Conservation (phyloP, 345 rosid genomes). For the Capsella bursapastoris region DNA sequence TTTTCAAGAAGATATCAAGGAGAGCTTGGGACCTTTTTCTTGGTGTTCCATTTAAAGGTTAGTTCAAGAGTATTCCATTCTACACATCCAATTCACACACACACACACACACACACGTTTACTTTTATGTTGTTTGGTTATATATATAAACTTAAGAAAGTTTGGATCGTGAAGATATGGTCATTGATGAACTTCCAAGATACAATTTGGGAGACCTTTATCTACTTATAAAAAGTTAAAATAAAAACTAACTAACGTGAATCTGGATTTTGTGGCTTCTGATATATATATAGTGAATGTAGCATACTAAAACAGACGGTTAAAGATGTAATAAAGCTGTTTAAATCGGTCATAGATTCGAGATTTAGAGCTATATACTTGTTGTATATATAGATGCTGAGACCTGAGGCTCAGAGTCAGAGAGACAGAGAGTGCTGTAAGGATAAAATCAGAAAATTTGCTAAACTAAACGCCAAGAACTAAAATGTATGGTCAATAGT, state of each 20-base stretch:
- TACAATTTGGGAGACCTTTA: background rate
- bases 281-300: background rate
- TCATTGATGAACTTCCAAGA: conserved; percentile 9
- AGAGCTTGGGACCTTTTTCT: background rate
- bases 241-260: background rate
- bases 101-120: background rate
- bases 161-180: conserved; percentile 18
- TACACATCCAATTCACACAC: conserved; percentile 7
- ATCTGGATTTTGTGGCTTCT: conserved; percentile 4
- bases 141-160: conserved; percentile 20
- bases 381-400: conserved; percentile 15
- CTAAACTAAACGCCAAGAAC: conserved; percentile 35
- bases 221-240: background rate
- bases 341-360: conserved; percentile 12
- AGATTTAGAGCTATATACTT: background rate
- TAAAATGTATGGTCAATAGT: conserved; percentile 27
- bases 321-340: conserved; percentile 8
- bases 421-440: conserved; percentile 34
- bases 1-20: conserved; percentile 18
- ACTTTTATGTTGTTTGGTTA: background rate
- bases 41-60: conserved; percentile 36
- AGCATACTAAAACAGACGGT: background rate
- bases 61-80: conserved; percentile 16
- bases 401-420: conserved; percentile 14
- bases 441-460: conserved; percentile 22